Percentiles rank a stretch among this genome's conserved stretches.
Conservation (phyloP, 495 filamentous ascomycete species). For the Chaetomium tenue region DNA sequence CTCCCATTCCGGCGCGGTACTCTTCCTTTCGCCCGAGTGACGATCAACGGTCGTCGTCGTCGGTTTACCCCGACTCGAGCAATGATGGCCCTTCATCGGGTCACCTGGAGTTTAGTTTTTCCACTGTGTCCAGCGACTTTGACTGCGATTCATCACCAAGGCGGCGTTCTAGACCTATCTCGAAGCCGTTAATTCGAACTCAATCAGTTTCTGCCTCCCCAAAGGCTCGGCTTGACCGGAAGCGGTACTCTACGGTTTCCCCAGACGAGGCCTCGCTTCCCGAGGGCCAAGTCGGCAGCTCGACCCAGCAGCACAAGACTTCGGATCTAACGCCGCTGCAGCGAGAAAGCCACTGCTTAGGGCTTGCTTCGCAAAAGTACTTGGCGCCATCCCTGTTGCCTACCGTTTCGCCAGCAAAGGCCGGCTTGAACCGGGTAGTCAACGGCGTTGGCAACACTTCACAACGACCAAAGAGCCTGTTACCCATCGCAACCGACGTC, state of each 20-base stretch:
- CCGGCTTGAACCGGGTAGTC: not conserved
- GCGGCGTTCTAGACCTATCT: conserved; percentile 23
- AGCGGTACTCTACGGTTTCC: conserved; percentile 10
- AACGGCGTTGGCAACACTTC: not conserved
- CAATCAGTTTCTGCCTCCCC: conserved; percentile 28
- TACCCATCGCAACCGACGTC: not conserved
- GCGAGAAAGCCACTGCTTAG: conserved; percentile 9
- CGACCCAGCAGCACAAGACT: conserved; percentile 21
- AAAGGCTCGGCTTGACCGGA: conserved; percentile 20
- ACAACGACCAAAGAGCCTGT: conserved; percentile 19
- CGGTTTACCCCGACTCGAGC: not conserved
- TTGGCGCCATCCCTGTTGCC: conserved; percentile 28
- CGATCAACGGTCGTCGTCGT: conserved; percentile 7
- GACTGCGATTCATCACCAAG: conserved; percentile 9
- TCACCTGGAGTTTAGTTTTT: conserved; percentile 31
- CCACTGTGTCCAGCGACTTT: not conserved
- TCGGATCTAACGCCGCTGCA: conserved; percentile 1
- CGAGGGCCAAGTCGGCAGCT: conserved; percentile 20
- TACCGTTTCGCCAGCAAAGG: conserved; percentile 24
- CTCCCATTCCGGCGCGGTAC: conserved; percentile 24
- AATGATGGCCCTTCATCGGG: conserved; percentile 21
- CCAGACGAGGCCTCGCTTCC: not conserved
- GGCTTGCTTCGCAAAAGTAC: conserved; percentile 4
- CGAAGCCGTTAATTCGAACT: conserved; percentile 18
- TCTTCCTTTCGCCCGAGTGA: conserved; percentile 19